Base-by-base conservation (phyloP, 2,329 filamentous ascomycete species). In the Akanthomyces uredinophilus region DNA sequence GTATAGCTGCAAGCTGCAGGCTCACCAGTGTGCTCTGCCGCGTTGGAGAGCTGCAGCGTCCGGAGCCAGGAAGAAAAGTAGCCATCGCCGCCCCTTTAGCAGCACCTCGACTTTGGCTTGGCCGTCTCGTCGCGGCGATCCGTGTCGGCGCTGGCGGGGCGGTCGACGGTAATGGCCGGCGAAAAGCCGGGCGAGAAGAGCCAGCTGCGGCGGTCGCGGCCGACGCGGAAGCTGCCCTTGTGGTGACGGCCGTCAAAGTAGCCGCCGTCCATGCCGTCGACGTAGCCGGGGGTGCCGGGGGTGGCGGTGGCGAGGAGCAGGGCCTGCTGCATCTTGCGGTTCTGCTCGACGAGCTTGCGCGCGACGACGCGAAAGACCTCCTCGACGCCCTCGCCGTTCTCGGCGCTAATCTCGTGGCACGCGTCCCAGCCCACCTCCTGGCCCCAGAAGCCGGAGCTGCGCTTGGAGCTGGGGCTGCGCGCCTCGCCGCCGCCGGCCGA, bases 401-500 rank as follows among this genome's bases (percentile, higher is more conserved):
- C 94, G 53, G 94, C 93, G 68, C 88, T 93, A 71, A 99, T 94
- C 78, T 99, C 95, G 75, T 98, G 95, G 74, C 94, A 98, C 65
- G 92, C 96, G 70, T 97, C 93, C 93, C 94, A 98, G 58, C 93
- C 92, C 6, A 92, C 87, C 71, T 97, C 93, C 73, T 95, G 91
- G 24, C 89, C 92, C 93, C 93, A 97, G 76, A 92, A 91, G 1
- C 89, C 89, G 43, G 85, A 89, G 69, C 85, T 89, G 47, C 86
- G 80, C 73, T 88, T 88, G 52, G 83, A 86, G 68, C 80, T 83
- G 50, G 85, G 85, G 65, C 81, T 86, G 61, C 83, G 80, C 14
- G 83, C 83, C 66, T 87, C 84, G 24, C 46, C 58, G 24, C 46
- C 58, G 13, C 27, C 39, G 16, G 51, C 44, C 29, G 64, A 65